Conservation (phyloP, 2,329 filamentous ascomycete genomes). For the Fusarium chuoi region DNA sequence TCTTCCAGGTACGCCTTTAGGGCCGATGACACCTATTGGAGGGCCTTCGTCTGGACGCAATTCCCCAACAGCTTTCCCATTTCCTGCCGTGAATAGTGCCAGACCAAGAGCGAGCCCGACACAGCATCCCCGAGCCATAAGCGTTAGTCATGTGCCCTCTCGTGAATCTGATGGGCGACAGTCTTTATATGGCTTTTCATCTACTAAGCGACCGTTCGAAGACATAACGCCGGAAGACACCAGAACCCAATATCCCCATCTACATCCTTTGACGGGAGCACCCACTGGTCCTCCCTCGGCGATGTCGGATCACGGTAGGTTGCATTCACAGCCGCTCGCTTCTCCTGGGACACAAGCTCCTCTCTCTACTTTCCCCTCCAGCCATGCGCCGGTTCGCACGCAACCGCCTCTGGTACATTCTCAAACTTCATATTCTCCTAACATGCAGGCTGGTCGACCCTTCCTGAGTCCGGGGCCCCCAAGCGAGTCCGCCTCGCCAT, state of each 20-base stretch:
- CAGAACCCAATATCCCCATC: slow-evolving; percentile 39
- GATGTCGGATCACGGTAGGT: slow-evolving; percentile 46
- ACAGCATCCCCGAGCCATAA: slow-evolving; percentile 44
- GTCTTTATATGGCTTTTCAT: slow-evolving; percentile 37
- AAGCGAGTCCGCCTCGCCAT: slow-evolving; percentile 42
- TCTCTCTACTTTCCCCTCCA: slow-evolving; percentile 35
- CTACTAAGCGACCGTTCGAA: slow-evolving; percentile 49
- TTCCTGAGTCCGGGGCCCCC: slow-evolving; percentile 34
- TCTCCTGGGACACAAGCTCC: slow-evolving; percentile 41
- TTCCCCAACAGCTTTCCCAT: slow-evolving; percentile 48
- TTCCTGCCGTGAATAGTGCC: slow-evolving; percentile 44
- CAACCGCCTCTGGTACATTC: slow-evolving; percentile 31
- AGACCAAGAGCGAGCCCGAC: slow-evolving; percentile 49
- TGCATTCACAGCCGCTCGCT: slow-evolving; percentile 51
- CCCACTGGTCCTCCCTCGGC: slow-evolving; percentile 33
- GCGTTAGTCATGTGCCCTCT: slow-evolving; percentile 41
- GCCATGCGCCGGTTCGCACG: slow-evolving; percentile 28
- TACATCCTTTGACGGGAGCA: slow-evolving; percentile 42
- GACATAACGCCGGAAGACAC: slow-evolving; percentile 42
- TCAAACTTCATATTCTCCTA: slow-evolving; percentile 37
- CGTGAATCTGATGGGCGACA: slow-evolving; percentile 41
- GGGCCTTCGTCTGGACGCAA: slow-evolving; percentile 47
- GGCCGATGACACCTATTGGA: slow-evolving; percentile 42
- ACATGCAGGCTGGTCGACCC: slow-evolving; percentile 33
- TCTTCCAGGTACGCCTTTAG: slow-evolving; percentile 49